Conservation (phyloP, 75 land plant species). For the Pinus albicaulis region DNA sequence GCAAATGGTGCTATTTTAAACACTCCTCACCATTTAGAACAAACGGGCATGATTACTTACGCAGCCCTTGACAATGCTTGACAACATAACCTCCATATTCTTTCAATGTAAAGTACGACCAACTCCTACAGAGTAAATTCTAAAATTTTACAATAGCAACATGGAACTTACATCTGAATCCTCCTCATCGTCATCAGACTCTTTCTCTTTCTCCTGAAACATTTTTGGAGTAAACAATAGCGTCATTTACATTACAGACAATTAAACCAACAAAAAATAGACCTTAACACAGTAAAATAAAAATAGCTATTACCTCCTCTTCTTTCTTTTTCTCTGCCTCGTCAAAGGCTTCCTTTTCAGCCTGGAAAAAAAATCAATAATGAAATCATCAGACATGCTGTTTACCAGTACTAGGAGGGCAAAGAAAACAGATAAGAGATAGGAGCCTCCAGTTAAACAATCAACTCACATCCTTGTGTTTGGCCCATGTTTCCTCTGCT, state of each 20-base stretch:
- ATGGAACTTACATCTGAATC: conserved; percentile 3
- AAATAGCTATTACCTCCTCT: conserved; percentile 21
- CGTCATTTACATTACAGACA: background rate
- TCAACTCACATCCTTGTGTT: conserved; percentile 69
- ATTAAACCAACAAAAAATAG: background rate
- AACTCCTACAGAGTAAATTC: no score
- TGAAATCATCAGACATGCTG: background rate
- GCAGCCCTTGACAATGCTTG: no score
- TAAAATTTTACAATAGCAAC: no score
- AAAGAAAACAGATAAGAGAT: background rate
- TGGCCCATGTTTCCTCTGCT: conserved; percentile 88
- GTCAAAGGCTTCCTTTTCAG: conserved; percentile 55
- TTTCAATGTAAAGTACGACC: no score
- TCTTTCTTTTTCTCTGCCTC: conserved; percentile 54
- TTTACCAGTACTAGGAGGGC: background rate
- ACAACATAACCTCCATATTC: no score
- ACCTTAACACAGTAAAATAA: background rate
- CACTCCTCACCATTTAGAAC: no score
- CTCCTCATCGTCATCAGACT: background rate
- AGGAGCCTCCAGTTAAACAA: background rate
- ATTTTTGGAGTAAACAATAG: background rate
- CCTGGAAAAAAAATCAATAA: conserved; percentile 16
- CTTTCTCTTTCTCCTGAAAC: conserved; percentile 9
- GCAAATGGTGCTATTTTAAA: no score
- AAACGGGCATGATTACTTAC: no score